Conservation (phyloP, 2,329 filamentous ascomycete genomes). For the Aspergillus neoniger region DNA sequence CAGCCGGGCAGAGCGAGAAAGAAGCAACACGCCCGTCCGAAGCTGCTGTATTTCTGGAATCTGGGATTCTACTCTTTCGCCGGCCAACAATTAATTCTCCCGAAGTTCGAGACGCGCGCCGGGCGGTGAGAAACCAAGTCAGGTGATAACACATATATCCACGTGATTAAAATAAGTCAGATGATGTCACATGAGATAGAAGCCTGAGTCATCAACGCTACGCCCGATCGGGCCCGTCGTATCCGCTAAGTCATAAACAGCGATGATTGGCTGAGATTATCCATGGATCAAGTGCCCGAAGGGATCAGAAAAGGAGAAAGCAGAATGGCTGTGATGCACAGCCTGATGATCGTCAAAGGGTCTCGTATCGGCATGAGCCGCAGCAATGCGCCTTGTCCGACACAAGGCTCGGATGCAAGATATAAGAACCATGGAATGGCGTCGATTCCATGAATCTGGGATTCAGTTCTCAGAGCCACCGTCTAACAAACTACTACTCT, state of each 20-base stretch:
- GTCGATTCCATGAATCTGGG: not conserved
- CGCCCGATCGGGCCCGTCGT: not conserved
- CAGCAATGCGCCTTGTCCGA: not conserved
- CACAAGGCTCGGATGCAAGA: not conserved
- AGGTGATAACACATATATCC: conserved; percentile 1
- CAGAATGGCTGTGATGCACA: not conserved
- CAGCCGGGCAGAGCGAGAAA: not conserved
- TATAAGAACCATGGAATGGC: not conserved
- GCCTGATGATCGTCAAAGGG: not conserved
- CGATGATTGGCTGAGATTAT: not conserved
- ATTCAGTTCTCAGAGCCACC: not conserved
- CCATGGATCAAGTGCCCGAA: not conserved
- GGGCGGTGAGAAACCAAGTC: conserved; percentile 15
- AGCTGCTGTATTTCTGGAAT: not conserved
- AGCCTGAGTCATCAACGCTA: not conserved
- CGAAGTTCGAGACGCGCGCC: conserved; percentile 14
- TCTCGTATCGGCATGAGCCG: not conserved
- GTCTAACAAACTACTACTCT: not conserved
- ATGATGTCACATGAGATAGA: not conserved
- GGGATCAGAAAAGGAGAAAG: too few species aligned
- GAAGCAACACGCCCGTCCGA: not conserved
- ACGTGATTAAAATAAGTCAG: not conserved
- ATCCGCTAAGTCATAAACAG: not conserved
- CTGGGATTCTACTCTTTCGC: not conserved
- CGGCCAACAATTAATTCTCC: not conserved